Conservation (phyloP, 495 filamentous ascomycete genomes). For the Aspergillus ostianus region DNA sequence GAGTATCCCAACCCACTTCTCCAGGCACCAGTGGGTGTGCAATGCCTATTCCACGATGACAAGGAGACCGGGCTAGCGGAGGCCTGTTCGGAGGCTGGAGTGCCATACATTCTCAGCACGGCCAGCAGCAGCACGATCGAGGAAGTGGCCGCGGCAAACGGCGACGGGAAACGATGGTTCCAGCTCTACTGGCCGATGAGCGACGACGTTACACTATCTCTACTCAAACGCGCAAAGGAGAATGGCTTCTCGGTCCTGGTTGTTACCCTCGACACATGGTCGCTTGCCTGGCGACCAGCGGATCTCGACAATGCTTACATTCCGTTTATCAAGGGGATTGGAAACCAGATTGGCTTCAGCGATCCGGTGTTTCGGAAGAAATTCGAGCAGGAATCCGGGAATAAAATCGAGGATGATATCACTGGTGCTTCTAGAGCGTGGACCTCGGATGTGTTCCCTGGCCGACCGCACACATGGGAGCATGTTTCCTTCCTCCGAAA, state of each 20-base stretch:
- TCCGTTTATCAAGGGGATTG: conserved; percentile 49
- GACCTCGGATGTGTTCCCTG: conserved; percentile 49
- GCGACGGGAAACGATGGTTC: conserved; percentile 52
- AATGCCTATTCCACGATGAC: conserved; percentile 55
- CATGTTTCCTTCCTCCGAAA: conserved; percentile 54
- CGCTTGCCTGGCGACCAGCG: conserved; percentile 54
- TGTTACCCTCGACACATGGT: conserved; percentile 43
- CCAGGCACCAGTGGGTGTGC: conserved; percentile 60
- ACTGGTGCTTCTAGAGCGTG: conserved; percentile 46
- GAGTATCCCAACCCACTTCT: conserved; percentile 50
- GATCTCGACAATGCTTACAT: conserved; percentile 63
- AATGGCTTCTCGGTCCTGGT: conserved; percentile 47
- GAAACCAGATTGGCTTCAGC: conserved; percentile 43
- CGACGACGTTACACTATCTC: conserved; percentile 55
- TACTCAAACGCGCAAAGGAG: conserved; percentile 60
- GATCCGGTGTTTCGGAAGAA: conserved; percentile 64
- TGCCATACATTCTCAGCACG: conserved; percentile 57
- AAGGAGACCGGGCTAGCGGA: conserved; percentile 53
- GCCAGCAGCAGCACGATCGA: conserved; percentile 55
- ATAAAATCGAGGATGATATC: conserved; percentile 50
- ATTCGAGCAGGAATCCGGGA: conserved; percentile 46
- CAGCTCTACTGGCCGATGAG: conserved; percentile 70
- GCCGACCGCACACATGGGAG: conserved; percentile 55
- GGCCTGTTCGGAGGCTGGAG: conserved; percentile 50
- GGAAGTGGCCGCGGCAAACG: conserved; percentile 48